A percentile compares a stretch with the other conserved stretches of the same genome.
These are phyloP conservation scores for Pythium insidiosum DNA, from an alignment of 352 stramenopile genomes.

Conservation along the genomic window DNA sequence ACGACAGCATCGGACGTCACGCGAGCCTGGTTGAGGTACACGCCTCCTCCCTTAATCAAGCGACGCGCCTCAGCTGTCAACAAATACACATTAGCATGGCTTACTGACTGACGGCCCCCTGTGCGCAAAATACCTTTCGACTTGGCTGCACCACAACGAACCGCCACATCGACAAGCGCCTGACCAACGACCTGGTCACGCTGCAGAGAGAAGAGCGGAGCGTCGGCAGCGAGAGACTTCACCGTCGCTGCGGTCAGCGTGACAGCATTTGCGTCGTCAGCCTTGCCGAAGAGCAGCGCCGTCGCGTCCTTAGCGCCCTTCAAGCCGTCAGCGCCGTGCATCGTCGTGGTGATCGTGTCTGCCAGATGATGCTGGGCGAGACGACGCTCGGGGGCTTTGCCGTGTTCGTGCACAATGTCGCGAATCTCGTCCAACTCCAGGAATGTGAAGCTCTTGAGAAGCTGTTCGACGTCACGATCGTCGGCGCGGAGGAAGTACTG, in stretches of 20 bases:
- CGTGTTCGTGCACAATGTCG: constrained; percentile 75
- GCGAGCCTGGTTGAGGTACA: constrained; percentile 91
- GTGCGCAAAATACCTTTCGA: constrained; percentile 89
- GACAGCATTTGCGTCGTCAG: constrained; percentile 16
- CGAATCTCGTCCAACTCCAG: constrained; percentile 90
- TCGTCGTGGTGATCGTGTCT: constrained; percentile 84
- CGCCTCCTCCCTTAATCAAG: constrained; percentile 93
- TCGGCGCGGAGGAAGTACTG: constrained; percentile 88
- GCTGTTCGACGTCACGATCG: constrained; percentile 91
- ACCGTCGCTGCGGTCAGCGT: constrained; percentile 62
- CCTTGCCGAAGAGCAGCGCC: constrained; percentile 61
- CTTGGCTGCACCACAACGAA: constrained; percentile 79
- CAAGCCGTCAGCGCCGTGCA: constrained; percentile 89
- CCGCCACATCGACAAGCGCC: constrained; percentile 88
- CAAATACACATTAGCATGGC: too few relatives aligned
- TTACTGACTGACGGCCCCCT: too few relatives aligned
- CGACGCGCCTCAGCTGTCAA: constrained; percentile 90
- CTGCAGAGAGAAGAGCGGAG: constrained; percentile 26
- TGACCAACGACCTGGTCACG: constrained; percentile 59
- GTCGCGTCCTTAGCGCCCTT: constrained; percentile 50
- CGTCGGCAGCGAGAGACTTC: constrained; percentile 58
- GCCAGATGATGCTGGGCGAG: constrained; percentile 60
- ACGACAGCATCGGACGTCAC: constrained; percentile 40
- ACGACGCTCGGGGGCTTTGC: constrained; percentile 74
- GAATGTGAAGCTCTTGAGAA: constrained; percentile 98